Conservation (phyloP, 1,139 yeast genomes). For the Saccharomyces hybrid region DNA sequence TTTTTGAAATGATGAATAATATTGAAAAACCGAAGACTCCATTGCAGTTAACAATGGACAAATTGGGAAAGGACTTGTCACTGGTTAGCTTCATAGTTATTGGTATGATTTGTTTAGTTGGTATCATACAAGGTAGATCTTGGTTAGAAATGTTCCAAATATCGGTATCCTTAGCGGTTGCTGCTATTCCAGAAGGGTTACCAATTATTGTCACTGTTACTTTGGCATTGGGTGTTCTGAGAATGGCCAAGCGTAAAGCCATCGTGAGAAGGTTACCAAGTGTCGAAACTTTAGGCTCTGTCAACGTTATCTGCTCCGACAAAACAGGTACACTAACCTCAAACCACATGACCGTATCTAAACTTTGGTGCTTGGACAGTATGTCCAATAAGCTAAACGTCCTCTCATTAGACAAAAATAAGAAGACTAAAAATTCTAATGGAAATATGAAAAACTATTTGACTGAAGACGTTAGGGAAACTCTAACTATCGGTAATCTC, state of each 20-base stretch:
- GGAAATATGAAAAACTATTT: slow-evolving; percentile 40
- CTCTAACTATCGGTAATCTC: slow-evolving; percentile 64
- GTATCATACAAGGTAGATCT: slow-evolving; percentile 80
- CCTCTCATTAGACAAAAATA: slow-evolving; percentile 44
- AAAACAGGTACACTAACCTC: slow-evolving; percentile 93
- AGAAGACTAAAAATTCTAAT: slow-evolving; percentile 18
- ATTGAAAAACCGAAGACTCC: slow-evolving; percentile 97
- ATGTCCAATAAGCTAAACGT: slow-evolving; percentile 45
- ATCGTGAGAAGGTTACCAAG: slow-evolving; percentile 89
- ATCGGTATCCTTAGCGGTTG: slow-evolving; percentile 92
- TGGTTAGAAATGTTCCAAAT: slow-evolving; percentile 98
- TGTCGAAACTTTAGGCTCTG: slow-evolving; percentile 93
- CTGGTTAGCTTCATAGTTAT: slow-evolving; percentile 75
- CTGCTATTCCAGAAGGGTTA: slow-evolving; percentile 96
- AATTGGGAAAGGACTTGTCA: slow-evolving; percentile 83
- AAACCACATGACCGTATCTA: slow-evolving; percentile 88
- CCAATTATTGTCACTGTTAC: slow-evolving; percentile 97
- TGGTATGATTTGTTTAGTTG: slow-evolving; percentile 79
- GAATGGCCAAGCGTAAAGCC: slow-evolving; percentile 92
- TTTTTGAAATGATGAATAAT: slow-evolving; percentile 85
- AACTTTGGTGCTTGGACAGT: slow-evolving; percentile 64
- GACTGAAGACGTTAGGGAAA: slow-evolving; percentile 45
- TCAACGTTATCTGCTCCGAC: slow-evolving; percentile 89
- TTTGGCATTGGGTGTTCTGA: slow-evolving; percentile 83
- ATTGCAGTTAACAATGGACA: slow-evolving; percentile 87